A percentile compares a stretch with the other conserved stretches of the same genome.
Conservation (phyloP, 441 rosid genomes). For the Raphanus hybrid region DNA sequence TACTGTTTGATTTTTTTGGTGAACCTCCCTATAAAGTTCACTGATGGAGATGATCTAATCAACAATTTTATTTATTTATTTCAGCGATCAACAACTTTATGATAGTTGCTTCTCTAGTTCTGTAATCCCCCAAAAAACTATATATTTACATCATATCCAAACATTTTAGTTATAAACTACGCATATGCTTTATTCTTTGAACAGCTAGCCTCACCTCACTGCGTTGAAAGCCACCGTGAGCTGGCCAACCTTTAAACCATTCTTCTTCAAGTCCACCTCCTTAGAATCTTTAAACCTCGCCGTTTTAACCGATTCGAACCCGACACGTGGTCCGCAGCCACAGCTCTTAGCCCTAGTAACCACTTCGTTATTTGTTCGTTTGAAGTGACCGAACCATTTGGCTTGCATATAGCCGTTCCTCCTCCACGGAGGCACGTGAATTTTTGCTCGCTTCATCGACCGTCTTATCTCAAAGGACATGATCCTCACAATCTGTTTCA, state of each 20-base stretch:
- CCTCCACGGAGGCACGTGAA: constrained; percentile 84
- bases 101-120: constrained; percentile 1
- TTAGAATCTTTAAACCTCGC: background rate
- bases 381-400: constrained; percentile 70
- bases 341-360: constrained; percentile 27
- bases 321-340: constrained; percentile 11
- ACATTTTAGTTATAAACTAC: background rate
- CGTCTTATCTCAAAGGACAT: constrained; percentile 63
- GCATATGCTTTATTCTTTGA: background rate
- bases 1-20: too few relatives aligned
- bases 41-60: too few relatives aligned
- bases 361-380: constrained; percentile 54
- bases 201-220: background rate
- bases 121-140: constrained; percentile 11
- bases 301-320: constrained; percentile 17
- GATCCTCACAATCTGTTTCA: constrained; percentile 61
- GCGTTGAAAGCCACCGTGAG: constrained; percentile 34
- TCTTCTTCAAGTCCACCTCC: constrained; percentile 4
- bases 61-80: too few relatives aligned
- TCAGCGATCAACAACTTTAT: background rate
- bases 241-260: constrained; percentile 33
- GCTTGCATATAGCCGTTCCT: constrained; percentile 72
- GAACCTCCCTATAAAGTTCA: too few relatives aligned
- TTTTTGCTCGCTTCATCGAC: constrained; percentile 54
- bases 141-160: constrained; percentile 4